Evolutionary conservation across 2,329 filamentous ascomycete species (phyloP).

Genomic region (Sporothrix variecibatus): DNA sequence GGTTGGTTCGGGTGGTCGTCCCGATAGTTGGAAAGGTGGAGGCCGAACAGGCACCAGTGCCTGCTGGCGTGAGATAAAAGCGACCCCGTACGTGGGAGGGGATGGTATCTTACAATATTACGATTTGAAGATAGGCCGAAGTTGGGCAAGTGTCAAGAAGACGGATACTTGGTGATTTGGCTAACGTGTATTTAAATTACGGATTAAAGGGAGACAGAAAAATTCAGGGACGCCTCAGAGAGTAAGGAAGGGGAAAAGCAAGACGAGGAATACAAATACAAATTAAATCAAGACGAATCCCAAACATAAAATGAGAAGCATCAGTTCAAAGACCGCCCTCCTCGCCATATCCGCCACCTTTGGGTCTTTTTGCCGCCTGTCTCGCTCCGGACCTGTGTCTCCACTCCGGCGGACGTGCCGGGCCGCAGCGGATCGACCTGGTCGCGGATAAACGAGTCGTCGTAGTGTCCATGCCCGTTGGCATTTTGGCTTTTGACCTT

Average conservation of each 20-base stretch:
- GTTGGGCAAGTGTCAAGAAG: background rate
- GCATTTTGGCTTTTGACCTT: background rate
- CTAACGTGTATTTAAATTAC: background rate
- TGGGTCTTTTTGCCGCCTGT: background rate
- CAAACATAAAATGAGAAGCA: background rate
- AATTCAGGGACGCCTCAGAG: background rate
- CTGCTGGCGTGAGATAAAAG: background rate
- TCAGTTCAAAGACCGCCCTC: background rate
- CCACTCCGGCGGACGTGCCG: constrained; percentile 17
- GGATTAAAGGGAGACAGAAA: background rate
- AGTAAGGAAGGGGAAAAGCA: background rate
- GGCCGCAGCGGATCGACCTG: constrained; percentile 29
- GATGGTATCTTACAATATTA: background rate
- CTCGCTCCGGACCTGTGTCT: constrained; percentile 24
- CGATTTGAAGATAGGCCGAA: constrained; percentile 1
- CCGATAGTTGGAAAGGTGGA: background rate
- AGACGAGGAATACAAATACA: background rate
- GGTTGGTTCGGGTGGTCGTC: background rate
- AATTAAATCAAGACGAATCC: background rate
- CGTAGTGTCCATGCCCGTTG: constrained; percentile 25
- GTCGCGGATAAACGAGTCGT: constrained; percentile 28
- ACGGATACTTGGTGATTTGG: background rate
- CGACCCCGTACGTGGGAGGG: background rate
- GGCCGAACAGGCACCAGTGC: background rate
- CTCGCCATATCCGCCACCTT: background rate